Evolutionary conservation across 805 yeast species (phyloP).

Genomic region (Ogataea degrootiae): DNA sequence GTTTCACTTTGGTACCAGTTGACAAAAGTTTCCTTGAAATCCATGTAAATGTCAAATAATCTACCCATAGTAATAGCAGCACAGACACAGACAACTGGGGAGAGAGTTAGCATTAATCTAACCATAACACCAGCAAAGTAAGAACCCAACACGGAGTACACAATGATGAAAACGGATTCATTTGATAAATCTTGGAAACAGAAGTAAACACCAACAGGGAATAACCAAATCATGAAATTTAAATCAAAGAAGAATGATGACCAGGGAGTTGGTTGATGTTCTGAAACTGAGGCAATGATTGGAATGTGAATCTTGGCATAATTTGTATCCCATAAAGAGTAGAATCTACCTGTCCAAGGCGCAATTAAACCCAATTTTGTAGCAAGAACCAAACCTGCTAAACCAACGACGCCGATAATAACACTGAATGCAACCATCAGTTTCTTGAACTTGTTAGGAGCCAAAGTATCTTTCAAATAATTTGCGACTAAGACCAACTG

Average conservation of each 20-base stretch:
- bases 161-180: constrained; percentile 89
- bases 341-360: constrained; percentile 99
- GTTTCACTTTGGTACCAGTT: constrained; percentile 5
- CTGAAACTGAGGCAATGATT: constrained; percentile 96
- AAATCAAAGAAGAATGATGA: constrained; percentile 96
- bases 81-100: constrained; percentile 92
- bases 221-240: constrained; percentile 89
- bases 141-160: constrained; percentile 88
- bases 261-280: constrained; percentile 99
- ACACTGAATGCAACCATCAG: constrained; percentile 58
- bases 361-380: constrained; percentile 93
- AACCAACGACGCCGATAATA: constrained; percentile 55
- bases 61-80: constrained; percentile 87
- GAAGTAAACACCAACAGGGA: constrained; percentile 95
- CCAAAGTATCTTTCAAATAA: constrained; percentile 69
- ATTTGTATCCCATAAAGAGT: constrained; percentile 96
- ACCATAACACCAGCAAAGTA: constrained; percentile 99
- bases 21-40: constrained; percentile 36
- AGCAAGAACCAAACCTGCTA: constrained; percentile 67
- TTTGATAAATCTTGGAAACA: constrained; percentile 84
- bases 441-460: constrained; percentile 67
- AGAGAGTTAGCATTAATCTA: constrained; percentile 91
- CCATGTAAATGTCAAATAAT: constrained; percentile 75
- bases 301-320: constrained; percentile 98
- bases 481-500: constrained; percentile 87